A percentile compares a stretch with the other conserved stretches of the same genome.
phyloP scores from a whole-genome alignment of 1,284 basidiomycete species.

The Veloboletus limbatus region DNA sequence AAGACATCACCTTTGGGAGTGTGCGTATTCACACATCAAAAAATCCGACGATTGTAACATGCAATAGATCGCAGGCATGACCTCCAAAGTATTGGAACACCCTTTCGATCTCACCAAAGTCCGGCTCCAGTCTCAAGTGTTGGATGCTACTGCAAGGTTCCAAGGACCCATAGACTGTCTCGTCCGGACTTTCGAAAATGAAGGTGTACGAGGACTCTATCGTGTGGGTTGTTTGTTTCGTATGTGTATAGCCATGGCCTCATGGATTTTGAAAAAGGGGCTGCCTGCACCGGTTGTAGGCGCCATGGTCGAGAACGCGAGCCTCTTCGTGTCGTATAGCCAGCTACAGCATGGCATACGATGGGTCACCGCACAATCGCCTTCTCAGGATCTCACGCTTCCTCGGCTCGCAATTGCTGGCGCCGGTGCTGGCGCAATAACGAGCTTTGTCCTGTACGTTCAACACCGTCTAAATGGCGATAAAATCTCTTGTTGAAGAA shows the following conservation, averaged over 20 bases:
- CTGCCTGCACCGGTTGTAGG: conserved; percentile 89
- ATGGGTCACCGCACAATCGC: conserved; percentile 31
- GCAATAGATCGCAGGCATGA: conserved; percentile 65
- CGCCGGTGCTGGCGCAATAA: conserved; percentile 80
- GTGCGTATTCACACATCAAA: conserved; percentile 31
- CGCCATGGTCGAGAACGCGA: conserved; percentile 91
- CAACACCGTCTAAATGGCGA: not conserved
- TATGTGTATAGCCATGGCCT: not conserved
- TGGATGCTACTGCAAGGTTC: conserved; percentile 70
- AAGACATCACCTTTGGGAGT: conserved; percentile 52
- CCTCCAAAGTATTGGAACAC: conserved; percentile 69
- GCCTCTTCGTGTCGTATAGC: conserved; percentile 86
- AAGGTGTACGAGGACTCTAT: conserved; percentile 84
- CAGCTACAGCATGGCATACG: conserved; percentile 74
- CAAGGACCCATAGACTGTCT: conserved; percentile 86
- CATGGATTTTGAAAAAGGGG: conserved; percentile 55
- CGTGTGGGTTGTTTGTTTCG: conserved; percentile 54
- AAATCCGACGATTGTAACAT: conserved; percentile 1
- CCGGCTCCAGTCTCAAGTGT: conserved; percentile 82
- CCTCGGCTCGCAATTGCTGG: conserved; percentile 78
- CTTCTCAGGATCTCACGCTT: conserved; percentile 50
- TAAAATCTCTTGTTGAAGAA: not conserved
- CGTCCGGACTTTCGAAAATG: conserved; percentile 72
- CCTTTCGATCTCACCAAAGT: conserved; percentile 82
- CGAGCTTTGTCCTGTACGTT: conserved; percentile 83